These are phyloP conservation scores for Ophiostoma piceae DNA, from an alignment of 2,329 filamentous ascomycete species.

Conservation along the genomic window DNA sequence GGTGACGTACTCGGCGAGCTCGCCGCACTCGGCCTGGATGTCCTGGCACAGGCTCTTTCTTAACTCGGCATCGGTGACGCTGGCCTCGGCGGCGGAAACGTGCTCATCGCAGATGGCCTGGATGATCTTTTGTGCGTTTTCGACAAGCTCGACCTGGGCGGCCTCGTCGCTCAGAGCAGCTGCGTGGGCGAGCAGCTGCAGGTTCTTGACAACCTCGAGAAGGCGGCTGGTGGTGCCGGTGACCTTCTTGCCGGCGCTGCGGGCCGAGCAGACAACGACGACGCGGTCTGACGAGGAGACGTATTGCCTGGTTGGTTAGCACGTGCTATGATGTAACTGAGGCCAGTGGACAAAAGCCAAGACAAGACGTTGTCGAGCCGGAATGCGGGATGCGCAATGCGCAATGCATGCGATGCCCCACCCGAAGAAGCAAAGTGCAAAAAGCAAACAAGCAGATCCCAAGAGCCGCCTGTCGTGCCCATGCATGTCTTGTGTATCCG, in stretches of 20 bases:
- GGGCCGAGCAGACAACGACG: constrained; percentile 90
- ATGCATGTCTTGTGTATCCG: constrained; percentile 3
- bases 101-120: constrained; percentile 80
- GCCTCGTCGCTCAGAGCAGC: constrained; percentile 44
- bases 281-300: constrained; percentile 56
- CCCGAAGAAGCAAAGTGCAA: neutral
- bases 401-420: neutral
- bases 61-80: constrained; percentile 54
- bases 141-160: constrained; percentile 49
- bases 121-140: constrained; percentile 68
- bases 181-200: constrained; percentile 50
- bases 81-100: constrained; percentile 61
- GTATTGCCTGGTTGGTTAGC: constrained; percentile 23
- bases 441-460: neutral
- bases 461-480: neutral
- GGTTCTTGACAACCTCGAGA: constrained; percentile 54
- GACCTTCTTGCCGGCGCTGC: constrained; percentile 88
- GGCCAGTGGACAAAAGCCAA: neutral
- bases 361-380: neutral
- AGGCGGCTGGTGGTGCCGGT: constrained; percentile 92
- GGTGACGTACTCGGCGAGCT: constrained; percentile 67
- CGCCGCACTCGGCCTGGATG: constrained; percentile 73
- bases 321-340: constrained; percentile 3
- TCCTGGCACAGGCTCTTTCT: constrained; percentile 56
- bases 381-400: neutral